phyloP scores from a whole-genome alignment of 2,329 filamentous ascomycete species.

The Gaeumannomyces tritici region DNA sequence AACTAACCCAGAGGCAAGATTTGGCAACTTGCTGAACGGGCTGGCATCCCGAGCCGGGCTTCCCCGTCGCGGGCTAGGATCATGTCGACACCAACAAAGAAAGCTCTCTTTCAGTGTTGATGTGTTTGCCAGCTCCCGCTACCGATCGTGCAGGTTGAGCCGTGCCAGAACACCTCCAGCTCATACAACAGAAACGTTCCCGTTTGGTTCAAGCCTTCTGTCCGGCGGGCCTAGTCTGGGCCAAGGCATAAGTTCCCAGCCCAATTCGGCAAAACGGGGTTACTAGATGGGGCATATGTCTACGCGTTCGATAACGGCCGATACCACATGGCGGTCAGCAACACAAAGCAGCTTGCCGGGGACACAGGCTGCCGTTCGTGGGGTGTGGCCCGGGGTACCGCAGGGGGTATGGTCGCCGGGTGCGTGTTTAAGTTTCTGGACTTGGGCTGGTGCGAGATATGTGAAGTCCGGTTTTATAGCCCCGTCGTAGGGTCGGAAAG shows the following conservation, averaged over 20 bases:
- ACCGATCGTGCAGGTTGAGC: conserved; percentile 6
- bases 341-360: conserved; percentile 16
- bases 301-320: conserved; percentile 18
- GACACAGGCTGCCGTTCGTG: conserved; percentile 21
- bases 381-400: conserved; percentile 18
- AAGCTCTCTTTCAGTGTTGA: neutral
- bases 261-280: too few species aligned
- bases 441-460: too few species aligned
- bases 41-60: conserved; percentile 30
- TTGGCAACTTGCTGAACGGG: conserved; percentile 35
- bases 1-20: neutral
- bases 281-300: too few species aligned
- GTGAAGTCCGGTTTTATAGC: too few species aligned
- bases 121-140: neutral
- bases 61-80: conserved; percentile 16
- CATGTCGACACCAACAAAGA: conserved; percentile 8
- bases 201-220: conserved; percentile 43
- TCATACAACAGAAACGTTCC: conserved; percentile 32
- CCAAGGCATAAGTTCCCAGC: conserved; percentile 21
- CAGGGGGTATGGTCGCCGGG: too few species aligned
- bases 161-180: conserved; percentile 18
- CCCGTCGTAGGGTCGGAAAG: too few species aligned
- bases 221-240: conserved; percentile 40
- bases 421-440: too few species aligned
- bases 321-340: conserved; percentile 17